Evolutionary conservation across 2,329 filamentous ascomycete species (phyloP).

Genomic region (Diaporthe australafricana): DNA sequence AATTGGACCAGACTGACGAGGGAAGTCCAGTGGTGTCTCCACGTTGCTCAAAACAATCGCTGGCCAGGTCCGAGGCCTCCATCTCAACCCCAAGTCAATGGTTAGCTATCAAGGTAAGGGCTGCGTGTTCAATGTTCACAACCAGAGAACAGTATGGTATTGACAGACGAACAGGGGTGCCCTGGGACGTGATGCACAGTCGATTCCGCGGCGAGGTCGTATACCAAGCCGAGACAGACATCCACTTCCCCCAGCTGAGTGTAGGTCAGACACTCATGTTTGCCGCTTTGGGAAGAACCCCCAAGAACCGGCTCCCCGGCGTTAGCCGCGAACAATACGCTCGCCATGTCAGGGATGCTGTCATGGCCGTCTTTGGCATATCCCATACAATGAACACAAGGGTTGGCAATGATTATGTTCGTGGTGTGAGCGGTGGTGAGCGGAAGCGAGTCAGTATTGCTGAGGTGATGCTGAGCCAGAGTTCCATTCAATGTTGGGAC

Average conservation of each 20-base stretch:
- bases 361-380: constrained; percentile 82
- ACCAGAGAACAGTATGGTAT: not conserved
- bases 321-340: constrained; percentile 66
- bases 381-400: constrained; percentile 78
- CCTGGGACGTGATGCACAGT: constrained; percentile 79
- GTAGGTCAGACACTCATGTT: constrained; percentile 86
- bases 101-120: constrained; percentile 34
- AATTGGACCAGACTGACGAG: constrained; percentile 65
- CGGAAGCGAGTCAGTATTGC: constrained; percentile 75
- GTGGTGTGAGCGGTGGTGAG: constrained; percentile 81
- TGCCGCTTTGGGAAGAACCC: constrained; percentile 76
- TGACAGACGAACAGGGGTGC: constrained; percentile 61
- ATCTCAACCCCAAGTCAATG: constrained; percentile 21
- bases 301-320: constrained; percentile 69
- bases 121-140: not conserved
- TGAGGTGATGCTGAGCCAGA: constrained; percentile 68
- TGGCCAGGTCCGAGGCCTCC: constrained; percentile 26
- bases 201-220: constrained; percentile 86
- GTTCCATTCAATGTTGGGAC: constrained; percentile 75
- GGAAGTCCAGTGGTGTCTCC: constrained; percentile 43
- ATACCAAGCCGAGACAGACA: constrained; percentile 87
- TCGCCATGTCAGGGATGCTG: constrained; percentile 74
- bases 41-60: constrained; percentile 32
- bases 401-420: constrained; percentile 80
- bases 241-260: constrained; percentile 81